Percentiles rank a stretch among this genome's conserved stretches.
Conservation (phyloP, 352 stramenopile genomes). For the Globisporangium orthogonon region DNA sequence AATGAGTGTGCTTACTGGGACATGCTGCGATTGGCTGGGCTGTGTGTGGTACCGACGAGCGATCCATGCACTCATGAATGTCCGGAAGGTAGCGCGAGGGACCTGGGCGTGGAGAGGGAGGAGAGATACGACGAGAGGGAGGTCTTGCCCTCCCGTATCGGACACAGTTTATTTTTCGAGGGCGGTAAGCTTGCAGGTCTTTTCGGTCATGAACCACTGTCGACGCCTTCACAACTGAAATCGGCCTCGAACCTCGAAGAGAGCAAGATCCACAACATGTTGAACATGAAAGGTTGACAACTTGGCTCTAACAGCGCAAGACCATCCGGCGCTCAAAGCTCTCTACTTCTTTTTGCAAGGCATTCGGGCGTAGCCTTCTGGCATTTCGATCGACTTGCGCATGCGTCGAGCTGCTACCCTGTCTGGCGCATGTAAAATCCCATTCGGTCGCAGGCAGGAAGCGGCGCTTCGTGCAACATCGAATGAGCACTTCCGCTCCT, state of each 20-base stretch:
- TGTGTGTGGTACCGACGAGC: too few species aligned
- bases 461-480: background rate
- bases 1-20: too few species aligned
- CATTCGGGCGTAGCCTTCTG: background rate
- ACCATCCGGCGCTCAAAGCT: background rate
- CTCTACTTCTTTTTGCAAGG: background rate
- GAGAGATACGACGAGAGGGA: too few species aligned
- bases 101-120: too few species aligned
- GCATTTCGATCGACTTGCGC: background rate
- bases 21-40: too few species aligned
- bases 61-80: too few species aligned
- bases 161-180: too few species aligned
- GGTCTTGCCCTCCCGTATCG: too few species aligned
- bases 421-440: background rate
- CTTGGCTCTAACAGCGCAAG: background rate
- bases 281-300: background rate
- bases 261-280: constrained; percentile 20
- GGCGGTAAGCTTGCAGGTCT: too few species aligned
- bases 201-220: too few species aligned
- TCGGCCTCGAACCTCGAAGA: constrained; percentile 10
- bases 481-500: background rate
- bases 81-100: too few species aligned
- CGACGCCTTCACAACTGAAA: constrained; percentile 9
- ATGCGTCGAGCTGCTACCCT: background rate
- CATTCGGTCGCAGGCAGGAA: background rate